These are phyloP conservation scores for Naganishia sp. DNA, from an alignment of 1,284 basidiomycete species.

Conservation along the genomic window DNA sequence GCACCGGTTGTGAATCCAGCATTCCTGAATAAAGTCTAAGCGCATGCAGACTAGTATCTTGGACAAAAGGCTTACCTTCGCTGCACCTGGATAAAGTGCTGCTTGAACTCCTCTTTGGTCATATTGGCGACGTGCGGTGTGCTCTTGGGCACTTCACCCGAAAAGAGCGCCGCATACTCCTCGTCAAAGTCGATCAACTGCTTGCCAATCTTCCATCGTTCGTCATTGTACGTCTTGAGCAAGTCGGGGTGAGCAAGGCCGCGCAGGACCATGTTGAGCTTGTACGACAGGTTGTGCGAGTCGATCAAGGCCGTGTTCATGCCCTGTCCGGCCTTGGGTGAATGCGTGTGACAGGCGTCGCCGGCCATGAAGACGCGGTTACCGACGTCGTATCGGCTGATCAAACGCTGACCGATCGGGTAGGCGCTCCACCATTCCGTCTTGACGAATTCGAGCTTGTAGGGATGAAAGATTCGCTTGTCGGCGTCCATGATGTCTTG, in stretches of 20 bases:
- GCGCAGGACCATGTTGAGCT: conserved; percentile 57
- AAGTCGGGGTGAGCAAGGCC: conserved; percentile 50
- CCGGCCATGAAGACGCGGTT: conserved; percentile 47
- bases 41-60: conserved; percentile 47
- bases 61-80: conserved; percentile 56
- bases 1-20: conserved; percentile 58
- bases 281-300: conserved; percentile 56
- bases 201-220: conserved; percentile 46
- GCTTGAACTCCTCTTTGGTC: conserved; percentile 63
- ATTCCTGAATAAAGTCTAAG: conserved; percentile 59
- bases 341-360: conserved; percentile 47
- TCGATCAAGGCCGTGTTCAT: conserved; percentile 48
- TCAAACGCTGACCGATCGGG: conserved; percentile 48
- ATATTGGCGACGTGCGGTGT: conserved; percentile 62
- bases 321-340: conserved; percentile 47
- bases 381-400: conserved; percentile 34
- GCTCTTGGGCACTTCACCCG: conserved; percentile 67
- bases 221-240: conserved; percentile 49
- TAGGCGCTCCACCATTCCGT: conserved; percentile 51
- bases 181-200: conserved; percentile 79
- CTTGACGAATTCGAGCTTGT: conserved; percentile 42
- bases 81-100: conserved; percentile 33
- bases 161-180: conserved; percentile 71
- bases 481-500: conserved; percentile 43
- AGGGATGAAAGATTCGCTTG: conserved; percentile 45